phyloP scores from a whole-genome alignment of 768 basidiomycete genomes.

The Lanmaoa rubissima region DNA sequence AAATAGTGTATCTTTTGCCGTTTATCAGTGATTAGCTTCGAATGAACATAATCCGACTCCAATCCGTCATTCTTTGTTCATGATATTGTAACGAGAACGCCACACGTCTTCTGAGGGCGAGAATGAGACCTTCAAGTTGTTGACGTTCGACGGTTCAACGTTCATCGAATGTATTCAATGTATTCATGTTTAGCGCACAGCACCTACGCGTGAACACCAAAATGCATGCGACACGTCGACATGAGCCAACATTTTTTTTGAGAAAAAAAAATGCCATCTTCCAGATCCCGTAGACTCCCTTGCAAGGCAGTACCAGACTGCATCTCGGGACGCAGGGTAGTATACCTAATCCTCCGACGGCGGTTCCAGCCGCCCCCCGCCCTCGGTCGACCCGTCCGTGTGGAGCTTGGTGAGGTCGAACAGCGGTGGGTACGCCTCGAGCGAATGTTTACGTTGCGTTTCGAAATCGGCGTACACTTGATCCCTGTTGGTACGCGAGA shows the following conservation, averaged over 20 bases:
- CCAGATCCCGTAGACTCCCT: no score
- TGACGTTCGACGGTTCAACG: no score
- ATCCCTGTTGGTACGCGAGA: slow-evolving; percentile 36
- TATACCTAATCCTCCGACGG: not conserved
- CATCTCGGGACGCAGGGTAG: not conserved
- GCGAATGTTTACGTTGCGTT: slow-evolving; percentile 5
- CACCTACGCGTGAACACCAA: not conserved
- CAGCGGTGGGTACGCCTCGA: slow-evolving; percentile 21
- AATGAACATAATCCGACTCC: slow-evolving; percentile 5
- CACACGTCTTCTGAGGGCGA: no score
- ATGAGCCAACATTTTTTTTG: not conserved
- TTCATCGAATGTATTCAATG: no score
- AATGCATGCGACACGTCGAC: not conserved
- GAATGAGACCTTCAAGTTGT: no score
- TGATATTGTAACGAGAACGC: not conserved
- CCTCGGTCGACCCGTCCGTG: slow-evolving; percentile 21
- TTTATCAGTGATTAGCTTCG: not conserved
- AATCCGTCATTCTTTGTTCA: no score
- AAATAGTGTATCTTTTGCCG: slow-evolving; percentile 20
- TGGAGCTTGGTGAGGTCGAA: slow-evolving; percentile 22
- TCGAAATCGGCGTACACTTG: slow-evolving; percentile 34
- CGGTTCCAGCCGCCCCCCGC: slow-evolving; percentile 17
- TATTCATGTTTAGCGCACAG: not conserved
- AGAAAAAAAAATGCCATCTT: no score
- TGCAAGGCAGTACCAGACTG: not conserved